Conservation (phyloP, 176 grass and related monocot genomes). For the Miscanthus lutarioriparius region DNA sequence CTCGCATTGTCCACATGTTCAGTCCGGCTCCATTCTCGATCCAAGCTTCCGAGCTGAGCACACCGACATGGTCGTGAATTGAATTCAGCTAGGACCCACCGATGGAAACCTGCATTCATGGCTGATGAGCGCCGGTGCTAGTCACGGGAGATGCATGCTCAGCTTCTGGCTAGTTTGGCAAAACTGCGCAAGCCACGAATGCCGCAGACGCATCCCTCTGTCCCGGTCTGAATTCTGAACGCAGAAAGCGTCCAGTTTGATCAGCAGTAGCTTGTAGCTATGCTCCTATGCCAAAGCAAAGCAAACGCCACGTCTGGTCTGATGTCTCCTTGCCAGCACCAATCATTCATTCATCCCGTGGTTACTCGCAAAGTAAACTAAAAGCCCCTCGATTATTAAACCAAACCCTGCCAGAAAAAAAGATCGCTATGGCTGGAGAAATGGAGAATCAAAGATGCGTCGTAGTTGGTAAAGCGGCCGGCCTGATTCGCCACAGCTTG, state of each 20-base stretch:
- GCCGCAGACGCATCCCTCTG: background rate
- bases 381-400: background rate
- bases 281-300: background rate
- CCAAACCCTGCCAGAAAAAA: background rate
- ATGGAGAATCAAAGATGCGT: background rate
- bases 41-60: background rate
- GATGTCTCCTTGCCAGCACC: background rate
- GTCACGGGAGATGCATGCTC: background rate
- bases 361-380: background rate
- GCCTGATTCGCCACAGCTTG: background rate
- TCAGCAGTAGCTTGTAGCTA: background rate
- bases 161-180: background rate
- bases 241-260: background rate
- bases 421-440: background rate
- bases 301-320: background rate
- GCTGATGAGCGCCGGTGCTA: background rate
- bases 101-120: conserved; percentile 11
- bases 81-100: background rate
- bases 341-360: background rate
- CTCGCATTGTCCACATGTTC: background rate
- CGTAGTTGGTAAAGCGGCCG: background rate
- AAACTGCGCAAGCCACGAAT: background rate
- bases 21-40: background rate
- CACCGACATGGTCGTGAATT: background rate
- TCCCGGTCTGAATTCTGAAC: background rate